Evolutionary conservation across 2,329 filamentous ascomycete genomes (phyloP), one percentile per base, ranked within the genome.

Genomic region (Fusarium pseudoanthophilum): DNA sequence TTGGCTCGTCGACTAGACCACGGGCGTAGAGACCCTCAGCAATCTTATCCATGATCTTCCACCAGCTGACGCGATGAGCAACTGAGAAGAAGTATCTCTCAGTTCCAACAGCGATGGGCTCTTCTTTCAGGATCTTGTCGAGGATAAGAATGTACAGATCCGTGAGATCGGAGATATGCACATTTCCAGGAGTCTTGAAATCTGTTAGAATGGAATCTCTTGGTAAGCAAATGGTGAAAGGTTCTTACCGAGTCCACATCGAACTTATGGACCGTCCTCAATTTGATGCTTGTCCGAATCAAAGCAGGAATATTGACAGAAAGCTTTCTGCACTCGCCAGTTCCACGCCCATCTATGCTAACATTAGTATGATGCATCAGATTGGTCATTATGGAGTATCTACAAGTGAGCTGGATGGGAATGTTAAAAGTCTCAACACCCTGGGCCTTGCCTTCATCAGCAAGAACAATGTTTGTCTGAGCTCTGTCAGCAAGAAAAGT

Each of bases 21-120:
- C 79, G 79, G 3, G 74, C 69, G 16, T 82, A 42, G 16, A 83
- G 64, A 0, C 55, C 62, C 30, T 72, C 26, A 0, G 80, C 78
- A 14, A 83, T 62, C 11, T 69, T 60, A 2, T 80, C 64, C 75
- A 79, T 74, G 32, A 80, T 53, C 2, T 77, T 75, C 79, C 79
- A 82, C 75, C 78, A 81, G 14, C 73, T 61, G 0, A 67, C 52
- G 13, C 68, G 72, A 40, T 83, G 80, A 7, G 77, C 77, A 18
- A 77, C 57, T 8, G 75, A 74, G 45, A 83, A 82, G 64, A 82
- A 82, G 62, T 82, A 83, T 3, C 82, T 80, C 0, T 81, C 62
- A 21, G 77, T 73, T 1, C 79, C 79, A 39, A 62, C 79, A 4
- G 79, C 77, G 11, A 81, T 63, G 1, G 71, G 36, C 28, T 80